Conservation (phyloP, 257 asterid species). For the Coffea canephora region DNA sequence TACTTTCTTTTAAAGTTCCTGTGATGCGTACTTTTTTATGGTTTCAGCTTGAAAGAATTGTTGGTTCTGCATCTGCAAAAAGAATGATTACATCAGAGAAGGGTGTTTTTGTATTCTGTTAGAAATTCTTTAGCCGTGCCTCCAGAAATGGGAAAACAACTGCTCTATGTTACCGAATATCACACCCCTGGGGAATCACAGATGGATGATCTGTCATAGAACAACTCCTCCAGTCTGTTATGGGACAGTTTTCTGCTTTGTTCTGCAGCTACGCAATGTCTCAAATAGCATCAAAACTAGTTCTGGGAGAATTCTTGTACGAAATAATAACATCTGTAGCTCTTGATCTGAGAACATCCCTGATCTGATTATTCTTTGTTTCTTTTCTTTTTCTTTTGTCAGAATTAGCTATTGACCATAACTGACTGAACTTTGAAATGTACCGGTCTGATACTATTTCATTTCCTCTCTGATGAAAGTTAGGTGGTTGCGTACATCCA, state of each 20-base stretch:
- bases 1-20: too few relatives aligned
- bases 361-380: not conserved
- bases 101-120: conserved; percentile 70
- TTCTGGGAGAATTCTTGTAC: not conserved
- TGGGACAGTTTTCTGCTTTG: not conserved
- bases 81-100: conserved; percentile 80
- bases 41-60: conserved; percentile 82
- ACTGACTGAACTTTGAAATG: not conserved
- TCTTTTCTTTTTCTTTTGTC: not conserved
- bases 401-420: not conserved
- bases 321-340: not conserved
- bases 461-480: not conserved
- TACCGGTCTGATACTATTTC: not conserved
- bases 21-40: not conserved
- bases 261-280: not conserved
- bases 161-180: not conserved
- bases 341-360: not conserved
- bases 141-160: not conserved
- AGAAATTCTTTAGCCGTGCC: conserved; percentile 8
- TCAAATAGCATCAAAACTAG: not conserved
- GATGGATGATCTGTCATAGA: not conserved
- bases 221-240: not conserved
- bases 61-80: conserved; percentile 74
- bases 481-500: not conserved
- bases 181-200: not conserved